A percentile compares a stretch with the other conserved stretches of the same genome.
Evolutionary conservation across 192 early-diverging fungal genomes (phyloP).

Genomic region (Coemansia sp.): DNA sequence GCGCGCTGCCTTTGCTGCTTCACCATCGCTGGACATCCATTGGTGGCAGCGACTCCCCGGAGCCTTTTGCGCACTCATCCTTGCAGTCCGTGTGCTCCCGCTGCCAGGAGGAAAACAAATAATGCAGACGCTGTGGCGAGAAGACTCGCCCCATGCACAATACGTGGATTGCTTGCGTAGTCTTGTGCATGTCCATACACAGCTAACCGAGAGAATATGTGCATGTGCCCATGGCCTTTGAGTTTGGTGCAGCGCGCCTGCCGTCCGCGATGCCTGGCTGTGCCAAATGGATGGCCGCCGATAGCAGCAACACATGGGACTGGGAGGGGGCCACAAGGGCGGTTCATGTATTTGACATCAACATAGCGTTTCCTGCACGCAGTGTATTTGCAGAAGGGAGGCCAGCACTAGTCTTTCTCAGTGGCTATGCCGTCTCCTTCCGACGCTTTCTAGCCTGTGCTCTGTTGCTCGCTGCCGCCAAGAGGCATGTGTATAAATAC

Average conservation of each 20-base stretch:
- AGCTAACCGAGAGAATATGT: not conserved
- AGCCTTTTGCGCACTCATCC: too few relatives aligned
- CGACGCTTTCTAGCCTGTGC: not conserved
- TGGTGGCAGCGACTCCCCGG: too few relatives aligned
- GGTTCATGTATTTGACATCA: not conserved
- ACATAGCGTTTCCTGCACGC: not conserved
- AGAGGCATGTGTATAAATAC: too few relatives aligned
- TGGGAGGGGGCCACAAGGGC: not conserved
- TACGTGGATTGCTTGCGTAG: too few relatives aligned
- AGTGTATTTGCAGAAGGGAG: not conserved
- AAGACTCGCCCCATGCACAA: too few relatives aligned
- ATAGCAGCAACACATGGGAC: too few relatives aligned
- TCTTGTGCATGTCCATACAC: too few relatives aligned
- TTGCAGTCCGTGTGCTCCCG: too few relatives aligned
- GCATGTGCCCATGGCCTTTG: not conserved
- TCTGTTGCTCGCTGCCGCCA: too few relatives aligned
- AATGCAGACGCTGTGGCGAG: too few relatives aligned
- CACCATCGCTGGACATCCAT: not conserved
- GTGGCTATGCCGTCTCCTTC: not conserved
- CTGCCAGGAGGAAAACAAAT: too few relatives aligned
- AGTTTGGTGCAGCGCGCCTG: not conserved
- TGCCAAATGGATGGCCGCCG: conserved; percentile 1
- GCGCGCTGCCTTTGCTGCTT: not conserved
- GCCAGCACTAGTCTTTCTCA: not conserved
- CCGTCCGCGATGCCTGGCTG: not conserved